These are phyloP conservation scores for Beta vulgaris DNA, from an alignment of 148 eudicot species.

Conservation along the genomic window DNA sequence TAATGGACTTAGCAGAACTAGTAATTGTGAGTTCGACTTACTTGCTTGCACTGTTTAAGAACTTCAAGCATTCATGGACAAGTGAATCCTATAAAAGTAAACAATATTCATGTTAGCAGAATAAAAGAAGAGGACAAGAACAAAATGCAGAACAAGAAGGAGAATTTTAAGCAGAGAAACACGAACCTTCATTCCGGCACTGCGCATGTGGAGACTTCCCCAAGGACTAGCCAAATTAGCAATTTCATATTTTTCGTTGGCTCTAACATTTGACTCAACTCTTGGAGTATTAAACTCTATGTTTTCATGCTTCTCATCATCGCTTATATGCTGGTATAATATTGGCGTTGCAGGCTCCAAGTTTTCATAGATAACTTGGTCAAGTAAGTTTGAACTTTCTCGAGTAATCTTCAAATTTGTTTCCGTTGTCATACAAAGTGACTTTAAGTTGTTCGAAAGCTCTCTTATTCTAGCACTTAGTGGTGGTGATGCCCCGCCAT, in stretches of 20 bases:
- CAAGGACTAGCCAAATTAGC: conserved; percentile 44
- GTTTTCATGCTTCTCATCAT: conserved; percentile 22
- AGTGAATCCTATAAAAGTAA: conserved; percentile 54
- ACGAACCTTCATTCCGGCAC: conserved; percentile 69
- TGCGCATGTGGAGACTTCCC: conserved; percentile 38
- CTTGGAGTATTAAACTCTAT: conserved; percentile 44
- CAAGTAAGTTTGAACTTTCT: conserved; percentile 27
- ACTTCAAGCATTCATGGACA: conserved; percentile 59
- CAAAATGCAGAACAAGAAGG: neutral
- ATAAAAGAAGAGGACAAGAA: neutral
- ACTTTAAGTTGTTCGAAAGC: conserved; percentile 56
- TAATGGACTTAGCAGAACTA: neutral
- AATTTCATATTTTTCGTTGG: conserved; percentile 28
- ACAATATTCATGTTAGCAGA: neutral
- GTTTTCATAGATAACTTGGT: conserved; percentile 32
- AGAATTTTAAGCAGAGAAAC: neutral
- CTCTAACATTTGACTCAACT: conserved; percentile 13
- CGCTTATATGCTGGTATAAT: neutral
- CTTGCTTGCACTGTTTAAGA: conserved; percentile 81
- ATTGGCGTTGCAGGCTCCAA: conserved; percentile 24
- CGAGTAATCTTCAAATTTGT: conserved; percentile 35
- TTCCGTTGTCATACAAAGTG: conserved; percentile 54
- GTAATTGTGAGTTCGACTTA: conserved; percentile 31
- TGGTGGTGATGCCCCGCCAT: conserved; percentile 58
- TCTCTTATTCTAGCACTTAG: conserved; percentile 57